phyloP scores from a whole-genome alignment of 805 yeast genomes.

The Torulaspora microellipsoides region DNA sequence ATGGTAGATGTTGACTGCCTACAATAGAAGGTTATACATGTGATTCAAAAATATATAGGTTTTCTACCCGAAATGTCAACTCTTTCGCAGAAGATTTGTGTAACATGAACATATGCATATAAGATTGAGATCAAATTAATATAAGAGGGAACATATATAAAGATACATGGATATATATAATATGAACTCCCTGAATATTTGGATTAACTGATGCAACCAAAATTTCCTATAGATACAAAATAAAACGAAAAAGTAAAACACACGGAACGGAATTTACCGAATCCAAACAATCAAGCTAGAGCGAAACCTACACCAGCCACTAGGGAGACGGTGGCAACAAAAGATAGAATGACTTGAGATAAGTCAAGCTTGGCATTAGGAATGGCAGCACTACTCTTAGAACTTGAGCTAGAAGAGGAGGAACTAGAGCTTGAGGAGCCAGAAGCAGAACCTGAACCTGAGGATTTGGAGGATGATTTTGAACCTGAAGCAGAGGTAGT shows the following conservation, averaged over 20 bases:
- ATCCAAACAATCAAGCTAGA: slow-evolving; percentile 25
- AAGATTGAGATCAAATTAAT: not conserved
- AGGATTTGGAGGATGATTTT: not conserved
- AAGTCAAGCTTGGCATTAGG: slow-evolving; percentile 28
- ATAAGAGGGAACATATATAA: slow-evolving; percentile 12
- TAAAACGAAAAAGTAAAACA: not conserved
- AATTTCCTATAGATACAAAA: not conserved
- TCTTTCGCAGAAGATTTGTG: no score
- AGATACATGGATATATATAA: no score
- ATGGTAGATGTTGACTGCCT: no score
- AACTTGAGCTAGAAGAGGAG: slow-evolving; percentile 21
- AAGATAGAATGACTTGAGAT: slow-evolving; percentile 31
- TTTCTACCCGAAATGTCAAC: no score
- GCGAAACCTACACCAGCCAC: slow-evolving; percentile 39
- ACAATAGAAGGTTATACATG: no score
- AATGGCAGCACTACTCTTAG: slow-evolving; percentile 26
- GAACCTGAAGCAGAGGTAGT: slow-evolving; percentile 21
- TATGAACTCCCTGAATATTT: no score
- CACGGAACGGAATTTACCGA: not conserved
- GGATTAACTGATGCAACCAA: not conserved
- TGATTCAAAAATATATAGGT: no score
- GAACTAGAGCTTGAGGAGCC: slow-evolving; percentile 10
- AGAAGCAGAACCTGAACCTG: slow-evolving; percentile 11
- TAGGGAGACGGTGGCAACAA: slow-evolving; percentile 32
- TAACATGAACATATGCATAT: no score